Percentiles rank a stretch among this genome's conserved stretches.
Conservation (phyloP, 1,139 yeast genomes). For the Pichiaceae sp. region DNA sequence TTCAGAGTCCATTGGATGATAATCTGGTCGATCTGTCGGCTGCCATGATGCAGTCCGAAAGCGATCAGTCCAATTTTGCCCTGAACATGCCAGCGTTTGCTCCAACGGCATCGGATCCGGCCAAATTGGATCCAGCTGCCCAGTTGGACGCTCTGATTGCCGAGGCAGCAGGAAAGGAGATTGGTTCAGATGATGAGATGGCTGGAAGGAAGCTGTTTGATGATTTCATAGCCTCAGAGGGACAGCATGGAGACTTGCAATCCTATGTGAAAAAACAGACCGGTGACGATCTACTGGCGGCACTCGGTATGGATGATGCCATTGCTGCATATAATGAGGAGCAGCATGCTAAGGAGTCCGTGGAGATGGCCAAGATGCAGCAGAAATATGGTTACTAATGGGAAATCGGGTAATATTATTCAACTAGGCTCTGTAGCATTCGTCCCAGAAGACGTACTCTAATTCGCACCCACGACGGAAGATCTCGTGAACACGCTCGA, state of each 20-base stretch:
- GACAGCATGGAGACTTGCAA: background rate
- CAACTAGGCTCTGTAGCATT: constrained; percentile 1
- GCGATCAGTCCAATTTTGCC: background rate
- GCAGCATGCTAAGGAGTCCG: background rate
- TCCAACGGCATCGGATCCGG: background rate
- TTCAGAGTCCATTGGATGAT: background rate
- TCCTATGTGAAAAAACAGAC: background rate
- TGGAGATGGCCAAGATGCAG: background rate
- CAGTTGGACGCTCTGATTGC: background rate
- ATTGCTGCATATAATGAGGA: constrained; percentile 1
- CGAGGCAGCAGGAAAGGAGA: background rate
- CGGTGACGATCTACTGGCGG: constrained; percentile 1
- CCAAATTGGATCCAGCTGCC: background rate
- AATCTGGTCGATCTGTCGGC: background rate
- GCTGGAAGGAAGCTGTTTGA: constrained; percentile 2
- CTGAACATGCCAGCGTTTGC: background rate
- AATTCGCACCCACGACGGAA: constrained; percentile 1
- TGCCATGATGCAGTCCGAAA: background rate
- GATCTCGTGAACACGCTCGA: background rate
- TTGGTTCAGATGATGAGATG: background rate
- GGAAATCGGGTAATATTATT: no score
- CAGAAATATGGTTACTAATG: background rate
- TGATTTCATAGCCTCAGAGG: background rate
- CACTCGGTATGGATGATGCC: constrained; percentile 4
- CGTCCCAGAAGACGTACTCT: constrained; percentile 4